Base-by-base conservation (phyloP, 2,329 filamentous ascomycete genomes). In the Thyridium curvatum region DNA sequence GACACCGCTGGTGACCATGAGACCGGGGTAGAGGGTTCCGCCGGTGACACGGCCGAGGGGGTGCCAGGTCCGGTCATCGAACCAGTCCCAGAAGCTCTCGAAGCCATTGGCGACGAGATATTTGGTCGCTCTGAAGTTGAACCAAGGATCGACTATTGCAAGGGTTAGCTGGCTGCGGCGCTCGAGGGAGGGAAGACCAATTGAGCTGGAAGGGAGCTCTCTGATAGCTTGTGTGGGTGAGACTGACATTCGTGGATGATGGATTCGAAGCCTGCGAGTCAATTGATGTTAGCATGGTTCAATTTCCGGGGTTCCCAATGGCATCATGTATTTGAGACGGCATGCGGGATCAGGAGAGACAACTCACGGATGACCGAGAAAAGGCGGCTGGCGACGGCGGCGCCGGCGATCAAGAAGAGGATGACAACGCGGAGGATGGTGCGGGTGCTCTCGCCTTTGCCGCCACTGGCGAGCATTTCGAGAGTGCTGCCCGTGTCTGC, bases 31-130 rank as follows among this genome's bases (percentile, higher is more conserved):
- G 46, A 98, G 79, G n/a, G 93, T 98, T 58, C 93, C 93, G 66
- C 93, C 93, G 44, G 93, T 98, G 59, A 98, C 93, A 71, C 93
- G 88, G 54, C 93, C 93, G 45, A 98, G 84, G 53, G 93, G 93
- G 67, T 98, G 91, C 93, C 93, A 98, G 79, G 93, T 98, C 71
- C 93, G 83, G 72, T 98, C 93, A 66, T 98, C 93, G 59, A 98
- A 98, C 93, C 93, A 98, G 64, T 98, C 91, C 93, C 93, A 98
- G 63, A 98, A 98, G 64, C 86, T 89, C 66, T 95, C 94, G 70
- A 98, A 97, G 54, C 93, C 93, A 81, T 98, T 80, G 59, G 91
- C 79, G 40, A 98, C 87, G 40, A 98, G 79, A 59, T 98, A 97
- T 68, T 97, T 97, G 41, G 93, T 97, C 50, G 93, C 93, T 65